Percentiles rank a stretch among this genome's conserved stretches.
Conservation (phyloP, 108 stramenopile species). For the Cyclotella sp. region DNA sequence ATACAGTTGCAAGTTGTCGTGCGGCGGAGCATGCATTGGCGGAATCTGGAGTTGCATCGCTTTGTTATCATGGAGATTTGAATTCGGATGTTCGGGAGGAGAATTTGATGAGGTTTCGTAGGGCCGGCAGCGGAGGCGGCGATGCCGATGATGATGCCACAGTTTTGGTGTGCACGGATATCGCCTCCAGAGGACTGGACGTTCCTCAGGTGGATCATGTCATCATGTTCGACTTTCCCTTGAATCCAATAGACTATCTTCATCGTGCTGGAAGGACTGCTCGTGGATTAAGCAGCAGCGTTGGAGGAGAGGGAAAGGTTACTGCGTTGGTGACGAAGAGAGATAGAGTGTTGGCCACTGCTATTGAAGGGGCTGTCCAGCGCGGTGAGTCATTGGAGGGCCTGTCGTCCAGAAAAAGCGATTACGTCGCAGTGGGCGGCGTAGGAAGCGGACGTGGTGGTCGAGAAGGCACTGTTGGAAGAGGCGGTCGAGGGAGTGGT, state of each 20-base stretch:
- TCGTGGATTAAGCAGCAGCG: conserved; percentile 57
- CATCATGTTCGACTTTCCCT: conserved; percentile 94
- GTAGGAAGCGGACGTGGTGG: conserved; percentile 25
- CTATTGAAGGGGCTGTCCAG: conserved; percentile 83
- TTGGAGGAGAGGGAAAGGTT: conserved; percentile 71
- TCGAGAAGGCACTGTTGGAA: conserved; percentile 13
- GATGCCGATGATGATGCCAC: conserved; percentile 49
- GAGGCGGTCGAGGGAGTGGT: conserved; percentile 15
- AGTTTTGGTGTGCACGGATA: conserved; percentile 94
- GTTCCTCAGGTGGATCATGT: conserved; percentile 91
- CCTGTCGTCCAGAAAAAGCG: conserved; percentile 81
- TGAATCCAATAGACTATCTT: conserved; percentile 93
- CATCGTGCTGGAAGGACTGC: conserved; percentile 93
- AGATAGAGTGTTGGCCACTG: conserved; percentile 85
- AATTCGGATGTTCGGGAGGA: conserved; percentile 69
- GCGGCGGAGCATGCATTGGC: conserved; percentile 90
- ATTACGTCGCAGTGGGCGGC: conserved; percentile 57
- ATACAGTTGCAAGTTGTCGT: conserved; percentile 93
- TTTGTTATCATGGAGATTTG: conserved; percentile 93
- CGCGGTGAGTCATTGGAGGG: conserved; percentile 84
- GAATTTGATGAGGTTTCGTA: conserved; percentile 66
- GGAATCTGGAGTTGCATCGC: conserved; percentile 67
- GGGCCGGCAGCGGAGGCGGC: conserved; percentile 41
- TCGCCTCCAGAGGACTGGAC: conserved; percentile 95
- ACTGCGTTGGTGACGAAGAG: conserved; percentile 88